Conservation (phyloP, 1,284 basidiomycete genomes). For the Neotropicomus parvogracilis region DNA sequence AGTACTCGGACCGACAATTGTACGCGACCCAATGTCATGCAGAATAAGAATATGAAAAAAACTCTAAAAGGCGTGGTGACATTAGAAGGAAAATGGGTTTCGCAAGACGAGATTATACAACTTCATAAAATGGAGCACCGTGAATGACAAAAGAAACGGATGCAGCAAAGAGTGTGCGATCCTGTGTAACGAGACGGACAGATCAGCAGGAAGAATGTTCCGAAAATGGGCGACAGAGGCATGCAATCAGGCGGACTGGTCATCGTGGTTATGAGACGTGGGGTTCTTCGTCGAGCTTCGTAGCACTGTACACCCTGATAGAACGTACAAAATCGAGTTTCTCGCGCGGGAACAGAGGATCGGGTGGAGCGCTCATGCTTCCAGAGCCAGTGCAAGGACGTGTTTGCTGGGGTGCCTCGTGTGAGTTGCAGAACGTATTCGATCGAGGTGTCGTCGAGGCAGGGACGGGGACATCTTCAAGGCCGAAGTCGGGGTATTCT, state of each 20-base stretch:
- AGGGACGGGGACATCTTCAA: constrained; percentile 8
- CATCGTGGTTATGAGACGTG: constrained; percentile 21
- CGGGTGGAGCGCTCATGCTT: constrained; percentile 13
- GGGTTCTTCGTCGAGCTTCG: constrained; percentile 29
- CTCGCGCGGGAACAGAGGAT: constrained; percentile 33
- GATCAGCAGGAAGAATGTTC: neutral
- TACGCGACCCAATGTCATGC: constrained; percentile 9
- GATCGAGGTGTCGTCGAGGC: constrained; percentile 25
- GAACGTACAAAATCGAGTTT: constrained; percentile 52
- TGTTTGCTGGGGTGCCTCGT: constrained; percentile 11
- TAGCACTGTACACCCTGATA: constrained; percentile 54
- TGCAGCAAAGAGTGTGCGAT: constrained; percentile 22
- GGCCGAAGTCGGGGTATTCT: constrained; percentile 19
- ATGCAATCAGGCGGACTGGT: constrained; percentile 1
- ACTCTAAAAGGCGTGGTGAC: constrained; percentile 7
- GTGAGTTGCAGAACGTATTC: constrained; percentile 18
- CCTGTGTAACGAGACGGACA: constrained; percentile 16
- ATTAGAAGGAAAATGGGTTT: constrained; percentile 10
- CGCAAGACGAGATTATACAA: constrained; percentile 16
- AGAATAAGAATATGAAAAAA: constrained; percentile 9
- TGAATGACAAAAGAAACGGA: neutral
- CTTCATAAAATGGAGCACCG: constrained; percentile 7
- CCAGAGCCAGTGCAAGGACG: constrained; percentile 9
- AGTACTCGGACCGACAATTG: constrained; percentile 3
- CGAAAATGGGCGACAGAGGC: neutral